phyloP scores from a whole-genome alignment of 2,329 filamentous ascomycete genomes.

The Karstenula rhodostoma region DNA sequence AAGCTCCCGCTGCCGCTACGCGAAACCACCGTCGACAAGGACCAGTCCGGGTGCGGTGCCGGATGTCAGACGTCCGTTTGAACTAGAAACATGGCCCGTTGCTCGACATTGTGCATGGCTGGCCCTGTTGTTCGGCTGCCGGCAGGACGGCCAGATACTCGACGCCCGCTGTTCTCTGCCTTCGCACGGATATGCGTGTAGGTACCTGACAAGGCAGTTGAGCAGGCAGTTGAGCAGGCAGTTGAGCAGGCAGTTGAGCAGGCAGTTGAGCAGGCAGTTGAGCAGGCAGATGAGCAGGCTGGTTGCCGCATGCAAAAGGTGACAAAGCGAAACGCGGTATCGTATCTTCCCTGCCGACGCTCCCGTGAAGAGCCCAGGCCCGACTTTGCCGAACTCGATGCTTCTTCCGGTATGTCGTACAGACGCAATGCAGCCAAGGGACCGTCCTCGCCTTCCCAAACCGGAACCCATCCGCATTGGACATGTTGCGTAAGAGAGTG shows the following conservation, averaged over 20 bases:
- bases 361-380: background rate
- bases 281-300: no score
- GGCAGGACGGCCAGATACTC: background rate
- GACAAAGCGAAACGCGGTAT: conserved; percentile 2
- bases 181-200: no score
- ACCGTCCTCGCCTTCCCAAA: conserved; percentile 4
- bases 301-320: background rate
- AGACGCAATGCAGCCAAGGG: conserved; percentile 22
- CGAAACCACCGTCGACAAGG: conserved; percentile 1
- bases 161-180: background rate
- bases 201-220: no score
- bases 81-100: background rate
- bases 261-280: no score
- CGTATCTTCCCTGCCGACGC: conserved; percentile 1
- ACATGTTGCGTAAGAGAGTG: background rate
- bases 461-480: background rate
- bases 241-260: no score
- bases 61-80: conserved; percentile 1
- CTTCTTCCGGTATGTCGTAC: conserved; percentile 15
- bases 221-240: no score
- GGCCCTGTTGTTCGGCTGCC: background rate
- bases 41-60: background rate
- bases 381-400: conserved; percentile 2
- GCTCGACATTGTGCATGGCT: background rate
- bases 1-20: conserved; percentile 2